Base-by-base conservation (phyloP, 2,329 filamentous ascomycete genomes). In the Epichloe brachyelytri region DNA sequence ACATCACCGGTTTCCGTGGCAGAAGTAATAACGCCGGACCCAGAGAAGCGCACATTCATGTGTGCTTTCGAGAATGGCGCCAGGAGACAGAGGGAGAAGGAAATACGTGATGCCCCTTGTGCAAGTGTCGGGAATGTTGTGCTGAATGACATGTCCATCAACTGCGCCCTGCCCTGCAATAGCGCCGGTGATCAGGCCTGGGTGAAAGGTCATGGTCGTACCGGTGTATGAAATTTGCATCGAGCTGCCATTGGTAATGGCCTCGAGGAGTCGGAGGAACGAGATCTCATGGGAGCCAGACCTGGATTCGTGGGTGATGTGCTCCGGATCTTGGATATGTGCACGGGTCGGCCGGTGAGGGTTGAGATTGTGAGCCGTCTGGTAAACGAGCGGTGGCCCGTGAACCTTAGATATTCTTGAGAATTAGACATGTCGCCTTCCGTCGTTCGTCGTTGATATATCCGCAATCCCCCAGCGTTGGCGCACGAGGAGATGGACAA, bases 201-300 rank as follows among this genome's bases (percentile, higher is more conserved):
- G 93, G 57, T 87, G 85, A 71, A 94, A 98, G 38, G 90, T 84
- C 51, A 98, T 79, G 1, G 88, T 90, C 0, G 93, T 97, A 64
- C 93, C 93, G 1, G 89, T 96, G 71, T 95, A 93, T 11, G 89
- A 95, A 59, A 98, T 95, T 63, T 96, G 90, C 71, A 97, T 88
- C 51, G 86, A 83, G 52, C 86, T 87, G 70, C 93, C 93, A 74
- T 98, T 98, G 63, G 93, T 98, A 61, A 98, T 78, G 58, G 88
- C 79, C 68, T 97, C 93, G 63, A 98, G 83, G 17, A 98, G 85
- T 52, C 93, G 90, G 34, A 98, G 79, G 68, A 98, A 91, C 45
- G 93, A 97, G 61, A 97, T 83, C 71, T 98, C 93, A 72, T 95
- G 86, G 46, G 84, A 50, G 88, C 85, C 50, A 98, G 85, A 61